phyloP scores from a whole-genome alignment of 2,329 filamentous ascomycete genomes.

The Chaetomium olivaceum region DNA sequence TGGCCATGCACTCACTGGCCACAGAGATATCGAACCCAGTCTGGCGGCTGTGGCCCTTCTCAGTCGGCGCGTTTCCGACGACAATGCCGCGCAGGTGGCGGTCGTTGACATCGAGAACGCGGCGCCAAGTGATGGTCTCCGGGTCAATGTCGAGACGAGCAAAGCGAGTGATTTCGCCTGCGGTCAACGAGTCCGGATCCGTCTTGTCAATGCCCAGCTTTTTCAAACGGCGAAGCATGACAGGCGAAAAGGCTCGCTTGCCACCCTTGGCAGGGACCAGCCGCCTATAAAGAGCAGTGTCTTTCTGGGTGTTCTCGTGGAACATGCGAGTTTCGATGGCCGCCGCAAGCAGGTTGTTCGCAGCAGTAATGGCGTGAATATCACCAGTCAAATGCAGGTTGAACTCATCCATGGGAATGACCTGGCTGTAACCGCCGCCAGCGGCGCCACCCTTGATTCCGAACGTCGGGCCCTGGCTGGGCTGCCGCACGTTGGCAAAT shows the following conservation, averaged over 20 bases:
- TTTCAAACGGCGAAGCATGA: conserved; percentile 91
- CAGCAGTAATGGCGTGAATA: conserved; percentile 94
- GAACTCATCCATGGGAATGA: conserved; percentile 99
- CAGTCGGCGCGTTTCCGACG: conserved; percentile 82
- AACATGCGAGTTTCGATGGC: conserved; percentile 98
- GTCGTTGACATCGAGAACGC: conserved; percentile 96
- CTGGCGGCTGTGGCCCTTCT: conserved; percentile 83
- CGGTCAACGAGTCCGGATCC: conserved; percentile 83
- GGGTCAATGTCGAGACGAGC: conserved; percentile 96
- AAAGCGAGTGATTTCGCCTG: conserved; percentile 84
- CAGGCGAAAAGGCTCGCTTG: conserved; percentile 78
- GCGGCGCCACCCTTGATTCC: conserved; percentile 98
- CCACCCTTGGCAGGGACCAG: conserved; percentile 89
- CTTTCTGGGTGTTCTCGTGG: conserved; percentile 94
- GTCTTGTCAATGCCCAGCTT: conserved; percentile 97
- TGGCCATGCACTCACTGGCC: conserved; percentile 97
- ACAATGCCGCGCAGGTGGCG: conserved; percentile 88
- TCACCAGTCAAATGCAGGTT: conserved; percentile 97
- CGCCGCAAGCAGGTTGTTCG: conserved; percentile 94
- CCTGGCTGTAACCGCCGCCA: conserved; percentile 96
- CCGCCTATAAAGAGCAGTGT: conserved; percentile 81
- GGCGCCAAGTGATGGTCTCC: conserved; percentile 94
- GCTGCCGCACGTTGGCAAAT: conserved; percentile 96
- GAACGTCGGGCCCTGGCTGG: conserved; percentile 95
- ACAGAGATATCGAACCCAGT: conserved; percentile 98